Base-by-base conservation (phyloP, 768 basidiomycete genomes). In the Rhodosporidiobolus odoratus region DNA sequence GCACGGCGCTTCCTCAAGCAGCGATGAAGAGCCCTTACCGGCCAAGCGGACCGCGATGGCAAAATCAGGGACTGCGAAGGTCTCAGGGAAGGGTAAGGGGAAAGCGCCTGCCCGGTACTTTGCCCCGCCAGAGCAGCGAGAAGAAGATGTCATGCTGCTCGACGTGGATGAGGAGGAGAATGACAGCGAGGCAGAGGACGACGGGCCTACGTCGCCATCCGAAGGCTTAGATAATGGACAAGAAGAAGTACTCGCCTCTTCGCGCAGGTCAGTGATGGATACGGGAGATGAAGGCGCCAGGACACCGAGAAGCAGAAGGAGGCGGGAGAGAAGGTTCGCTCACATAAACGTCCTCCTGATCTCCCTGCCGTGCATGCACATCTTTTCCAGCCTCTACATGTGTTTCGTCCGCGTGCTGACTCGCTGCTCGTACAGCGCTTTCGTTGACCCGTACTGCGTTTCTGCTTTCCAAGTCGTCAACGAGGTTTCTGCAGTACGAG, bases 211-310 rank as follows among this genome's bases (percentile, higher is more conserved):
- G 13, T 35, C 54, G 4, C 54, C 57, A n/a, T 34, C 58, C 32
- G 9, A 54, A 45, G 48, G 69, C 81, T 45, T 82, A 82, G 73
- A 84, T 71, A 76, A 54, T 17, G 61, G 17, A 23, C 43, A 76
- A 34, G 52, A 73, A 23, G 56, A 58, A 27, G 68, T 75, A 8
- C 38, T 58, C 35, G 2, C 12, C 19, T 30, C 6, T 21, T 19
- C 27, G 52, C 27, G 83, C 59, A 68, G 73, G 7, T 82, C 83
- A n/a, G n/a, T n/a, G 50, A 68, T 75, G 3, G 81, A 81, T 54
- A 79, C 6, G 83, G 83, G 69, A 65, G 65, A 71, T 32, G 75
- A 68, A 75, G 48, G 71, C 68, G 58, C 30, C 54, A 57, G 27
- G 62, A 68, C 45, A 35, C 82, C n/a, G 76, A 77, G 27, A 34